Evolutionary conservation across 2,329 filamentous ascomycete species (phyloP), one percentile per base, ranked within the genome.

Genomic region (Colletotrichum melonis): DNA sequence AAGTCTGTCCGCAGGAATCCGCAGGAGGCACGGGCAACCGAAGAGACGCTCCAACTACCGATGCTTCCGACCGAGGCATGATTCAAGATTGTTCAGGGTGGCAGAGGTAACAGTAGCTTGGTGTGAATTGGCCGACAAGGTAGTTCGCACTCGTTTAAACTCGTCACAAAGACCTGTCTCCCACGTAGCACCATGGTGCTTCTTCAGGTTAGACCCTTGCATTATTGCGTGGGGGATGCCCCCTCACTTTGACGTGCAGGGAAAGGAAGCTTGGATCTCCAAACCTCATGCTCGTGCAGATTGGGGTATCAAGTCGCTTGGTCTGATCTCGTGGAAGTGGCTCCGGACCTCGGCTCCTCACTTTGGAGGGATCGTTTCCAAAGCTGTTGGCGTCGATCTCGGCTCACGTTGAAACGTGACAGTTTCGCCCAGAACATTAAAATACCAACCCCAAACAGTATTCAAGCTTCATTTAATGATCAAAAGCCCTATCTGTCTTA

Each of bases 111-210:
- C 11, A 22, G 42, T 49, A 22, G 19, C 7, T 4, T 57, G 26
- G 26, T 32, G 19, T 65, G n/a, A n/a, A 22, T 19, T 42, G 6
- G 38, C 38, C 7, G 38, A 16, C 16, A 19, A 2, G 38, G 22
- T 24, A 8, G 19, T 49, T 66, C 71, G 71, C 71, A 73, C 71
- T 73, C 71, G 71, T 65, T 73, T 62, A 56, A 11, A 19, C 14
- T 58, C 12, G 14, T 26, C 7, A 52, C 26, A 38, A 12, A 12
- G 22, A 12, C 60, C 30, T 1, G 7, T 52, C 24, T 54, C 30
- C 49, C 12, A 24, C 16, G 28, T 16, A 35, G 26, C 35, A 57
- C 30, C 58, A 28, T 24, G 24, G 6, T 11, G 9, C 35, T 38
- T 6, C 16, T 54, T 35, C 67, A 65, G 32, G 63, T 42, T 32